phyloP scores from a whole-genome alignment of 2,329 filamentous ascomycete species.

The Fusarium napiforme region DNA sequence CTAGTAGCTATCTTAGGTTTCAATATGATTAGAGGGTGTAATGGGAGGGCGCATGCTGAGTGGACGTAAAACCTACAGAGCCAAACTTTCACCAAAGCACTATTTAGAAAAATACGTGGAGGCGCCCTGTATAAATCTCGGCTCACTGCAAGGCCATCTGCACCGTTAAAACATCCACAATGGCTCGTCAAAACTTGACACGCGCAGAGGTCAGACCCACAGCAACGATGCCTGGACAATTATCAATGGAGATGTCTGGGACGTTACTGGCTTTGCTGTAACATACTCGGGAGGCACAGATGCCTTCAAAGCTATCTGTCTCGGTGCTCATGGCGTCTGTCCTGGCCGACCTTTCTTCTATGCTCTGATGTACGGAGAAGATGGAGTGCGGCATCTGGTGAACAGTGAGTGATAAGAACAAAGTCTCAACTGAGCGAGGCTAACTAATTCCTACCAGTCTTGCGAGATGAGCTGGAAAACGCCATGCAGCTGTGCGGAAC shows the following conservation, averaged over 20 bases:
- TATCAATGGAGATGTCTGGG: background rate
- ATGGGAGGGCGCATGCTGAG: background rate
- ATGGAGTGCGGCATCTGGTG: background rate
- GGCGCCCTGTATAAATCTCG: background rate
- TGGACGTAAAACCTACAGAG: background rate
- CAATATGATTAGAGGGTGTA: background rate
- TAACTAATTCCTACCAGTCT: accelerated
- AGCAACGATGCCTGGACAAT: background rate
- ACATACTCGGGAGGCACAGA: background rate
- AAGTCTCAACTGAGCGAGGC: accelerated
- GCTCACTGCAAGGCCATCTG: background rate
- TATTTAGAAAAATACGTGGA: background rate
- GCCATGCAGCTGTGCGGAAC: background rate
- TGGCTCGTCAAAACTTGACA: background rate
- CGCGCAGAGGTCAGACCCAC: accelerated
- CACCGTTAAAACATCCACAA: accelerated
- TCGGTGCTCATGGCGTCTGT: background rate
- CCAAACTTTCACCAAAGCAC: accelerated
- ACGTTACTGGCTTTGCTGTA: background rate
- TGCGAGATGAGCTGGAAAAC: background rate
- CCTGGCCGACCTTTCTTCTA: background rate
- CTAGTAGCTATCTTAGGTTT: too few species aligned
- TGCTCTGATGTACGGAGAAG: background rate
- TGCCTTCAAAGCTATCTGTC: background rate
- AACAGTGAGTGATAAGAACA: accelerated